Conservation (phyloP, 1,139 yeast genomes). For the Taphrina communis region DNA sequence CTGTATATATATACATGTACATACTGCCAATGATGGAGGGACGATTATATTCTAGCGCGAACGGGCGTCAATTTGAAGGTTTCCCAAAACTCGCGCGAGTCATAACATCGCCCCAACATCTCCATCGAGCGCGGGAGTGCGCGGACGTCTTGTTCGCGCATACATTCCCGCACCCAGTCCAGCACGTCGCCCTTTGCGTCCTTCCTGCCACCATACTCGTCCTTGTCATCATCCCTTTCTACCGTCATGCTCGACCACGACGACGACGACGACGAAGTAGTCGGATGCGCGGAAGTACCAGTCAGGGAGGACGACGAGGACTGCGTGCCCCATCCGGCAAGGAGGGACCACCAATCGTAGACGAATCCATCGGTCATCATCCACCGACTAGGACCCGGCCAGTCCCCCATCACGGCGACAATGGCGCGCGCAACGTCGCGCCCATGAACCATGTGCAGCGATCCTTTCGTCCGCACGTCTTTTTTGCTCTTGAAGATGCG, state of each 20-base stretch:
- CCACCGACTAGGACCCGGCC: slow-evolving; percentile 39
- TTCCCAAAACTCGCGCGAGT: slow-evolving; percentile 35
- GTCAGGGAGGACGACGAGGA: neutral
- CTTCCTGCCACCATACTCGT: neutral
- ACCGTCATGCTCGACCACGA: neutral
- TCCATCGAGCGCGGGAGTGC: slow-evolving; percentile 37
- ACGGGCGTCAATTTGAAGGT: slow-evolving; percentile 32
- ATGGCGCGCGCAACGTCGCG: slow-evolving; percentile 37
- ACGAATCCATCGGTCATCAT: slow-evolving; percentile 39
- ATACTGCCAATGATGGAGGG: neutral
- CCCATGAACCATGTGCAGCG: slow-evolving; percentile 37
- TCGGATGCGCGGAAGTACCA: too few species aligned
- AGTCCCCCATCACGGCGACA: slow-evolving; percentile 31
- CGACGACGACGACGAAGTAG: too few species aligned
- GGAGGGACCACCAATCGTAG: slow-evolving; percentile 40
- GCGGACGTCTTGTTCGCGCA: slow-evolving; percentile 27
- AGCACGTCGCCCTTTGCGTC: slow-evolving; percentile 29
- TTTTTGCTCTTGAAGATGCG: neutral
- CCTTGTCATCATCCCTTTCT: neutral
- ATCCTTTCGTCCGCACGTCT: slow-evolving; percentile 15
- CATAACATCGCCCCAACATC: slow-evolving; percentile 33
- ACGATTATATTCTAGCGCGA: slow-evolving; percentile 24
- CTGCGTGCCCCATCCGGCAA: slow-evolving; percentile 34
- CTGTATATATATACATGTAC: neutral
- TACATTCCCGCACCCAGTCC: slow-evolving; percentile 29